Evolutionary conservation across 1,284 basidiomycete genomes (phyloP).

Genomic region (Leucoagaricus sp.): DNA sequence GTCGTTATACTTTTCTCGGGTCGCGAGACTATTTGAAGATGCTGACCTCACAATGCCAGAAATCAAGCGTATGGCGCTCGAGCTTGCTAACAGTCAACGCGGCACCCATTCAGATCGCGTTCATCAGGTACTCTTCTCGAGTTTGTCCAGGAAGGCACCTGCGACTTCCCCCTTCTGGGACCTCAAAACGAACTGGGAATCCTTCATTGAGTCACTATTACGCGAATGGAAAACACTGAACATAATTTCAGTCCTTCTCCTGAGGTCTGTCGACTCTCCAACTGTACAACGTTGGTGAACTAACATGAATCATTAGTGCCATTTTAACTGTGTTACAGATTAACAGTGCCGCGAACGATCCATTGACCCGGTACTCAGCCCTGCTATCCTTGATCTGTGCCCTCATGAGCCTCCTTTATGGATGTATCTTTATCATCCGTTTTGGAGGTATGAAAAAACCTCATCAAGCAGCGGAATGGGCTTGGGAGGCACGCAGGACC

Average conservation of each 20-base stretch:
- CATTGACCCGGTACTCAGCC: conserved; percentile 56
- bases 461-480: conserved; percentile 63
- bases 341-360: conserved; percentile 48
- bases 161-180: conserved; percentile 14
- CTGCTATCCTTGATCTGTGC: conserved; percentile 60
- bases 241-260: conserved; percentile 41
- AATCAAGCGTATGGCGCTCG: conserved; percentile 54
- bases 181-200: conserved; percentile 37
- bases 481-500: conserved; percentile 57
- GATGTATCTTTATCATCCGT: conserved; percentile 38
- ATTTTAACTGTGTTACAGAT: conserved; percentile 66
- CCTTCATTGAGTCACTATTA: conserved; percentile 42
- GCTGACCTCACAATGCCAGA: conserved; percentile 62
- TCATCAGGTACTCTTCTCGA: conserved; percentile 7
- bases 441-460: conserved; percentile 65
- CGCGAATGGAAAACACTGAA: conserved; percentile 48
- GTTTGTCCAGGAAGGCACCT: not conserved
- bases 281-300: no score
- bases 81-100: conserved; percentile 20
- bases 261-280: conserved; percentile 24
- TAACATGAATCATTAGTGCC: conserved; percentile 39
- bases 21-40: conserved; percentile 64
- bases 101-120: conserved; percentile 7
- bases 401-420: conserved; percentile 42
- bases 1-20: conserved; percentile 64